Percentiles rank a stretch among this genome's conserved stretches.
Conservation (phyloP, 2,329 filamentous ascomycete species). For the Alternaria solani region DNA sequence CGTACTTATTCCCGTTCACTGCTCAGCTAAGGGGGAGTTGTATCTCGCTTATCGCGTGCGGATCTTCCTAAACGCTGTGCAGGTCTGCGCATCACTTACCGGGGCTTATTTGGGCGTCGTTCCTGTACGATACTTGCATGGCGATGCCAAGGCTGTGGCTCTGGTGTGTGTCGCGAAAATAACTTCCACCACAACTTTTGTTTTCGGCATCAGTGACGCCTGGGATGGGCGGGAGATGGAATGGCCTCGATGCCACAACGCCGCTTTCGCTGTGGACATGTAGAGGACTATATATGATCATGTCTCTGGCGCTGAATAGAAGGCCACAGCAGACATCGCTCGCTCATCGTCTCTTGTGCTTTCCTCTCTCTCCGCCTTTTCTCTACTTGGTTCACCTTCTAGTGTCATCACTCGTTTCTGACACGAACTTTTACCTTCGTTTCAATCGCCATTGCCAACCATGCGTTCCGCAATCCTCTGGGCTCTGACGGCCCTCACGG, state of each 20-base stretch:
- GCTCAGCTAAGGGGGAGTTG: background rate
- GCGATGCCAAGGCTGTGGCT: background rate
- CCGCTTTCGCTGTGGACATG: background rate
- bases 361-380: background rate
- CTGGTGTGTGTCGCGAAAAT: background rate
- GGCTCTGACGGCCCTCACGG: background rate
- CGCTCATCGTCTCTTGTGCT: background rate
- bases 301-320: background rate
- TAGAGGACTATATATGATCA: background rate
- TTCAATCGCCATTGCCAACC: background rate
- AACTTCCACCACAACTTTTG: background rate
- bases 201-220: background rate
- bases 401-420: constrained; percentile 9
- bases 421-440: background rate
- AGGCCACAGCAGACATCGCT: background rate
- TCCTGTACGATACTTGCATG: background rate
- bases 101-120: background rate
- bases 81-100: background rate
- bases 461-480: background rate
- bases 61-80: background rate
- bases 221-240: background rate
- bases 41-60: background rate
- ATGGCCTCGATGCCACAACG: background rate
- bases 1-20: background rate
- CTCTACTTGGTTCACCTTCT: background rate